phyloP scores from a whole-genome alignment of 257 asterid species.

The Solanum ossicruentum region DNA sequence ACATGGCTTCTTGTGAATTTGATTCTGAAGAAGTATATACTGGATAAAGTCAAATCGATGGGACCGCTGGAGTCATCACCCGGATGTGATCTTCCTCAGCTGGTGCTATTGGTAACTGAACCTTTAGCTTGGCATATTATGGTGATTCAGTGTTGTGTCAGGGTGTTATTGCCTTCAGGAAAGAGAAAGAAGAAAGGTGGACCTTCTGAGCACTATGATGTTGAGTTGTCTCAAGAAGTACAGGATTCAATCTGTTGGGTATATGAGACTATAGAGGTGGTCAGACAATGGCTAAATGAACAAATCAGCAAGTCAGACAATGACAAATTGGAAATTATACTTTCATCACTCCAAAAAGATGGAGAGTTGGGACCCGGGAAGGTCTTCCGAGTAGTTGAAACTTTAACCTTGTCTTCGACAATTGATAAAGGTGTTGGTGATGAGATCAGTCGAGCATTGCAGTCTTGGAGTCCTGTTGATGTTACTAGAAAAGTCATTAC shows the following conservation, averaged over 20 bases:
- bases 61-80: constrained; percentile 54
- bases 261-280: constrained; percentile 37
- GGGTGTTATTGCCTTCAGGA: constrained; percentile 56
- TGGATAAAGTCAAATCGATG: constrained; percentile 36
- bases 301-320: constrained; percentile 40
- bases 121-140: constrained; percentile 87
- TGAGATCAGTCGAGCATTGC: constrained; percentile 41
- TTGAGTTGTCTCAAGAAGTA: constrained; percentile 30
- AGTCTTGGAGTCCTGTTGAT: constrained; percentile 56
- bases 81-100: constrained; percentile 42
- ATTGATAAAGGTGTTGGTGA: constrained; percentile 44
- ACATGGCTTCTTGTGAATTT: constrained; percentile 58
- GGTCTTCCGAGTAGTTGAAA: constrained; percentile 31
- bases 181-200: constrained; percentile 91
- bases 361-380: constrained; percentile 51
- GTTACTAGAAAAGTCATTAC: constrained; percentile 30
- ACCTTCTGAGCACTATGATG: constrained; percentile 33
- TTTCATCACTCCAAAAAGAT: constrained; percentile 37
- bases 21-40: constrained; percentile 38
- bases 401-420: constrained; percentile 17
- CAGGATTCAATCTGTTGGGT: constrained; percentile 49
- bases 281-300: constrained; percentile 48
- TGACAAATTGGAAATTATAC: constrained; percentile 28
- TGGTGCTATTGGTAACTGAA: constrained; percentile 76
- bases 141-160: constrained; percentile 56